Conservation (phyloP, 2,329 filamentous ascomycete species). For the Trichophaea hybrida region DNA sequence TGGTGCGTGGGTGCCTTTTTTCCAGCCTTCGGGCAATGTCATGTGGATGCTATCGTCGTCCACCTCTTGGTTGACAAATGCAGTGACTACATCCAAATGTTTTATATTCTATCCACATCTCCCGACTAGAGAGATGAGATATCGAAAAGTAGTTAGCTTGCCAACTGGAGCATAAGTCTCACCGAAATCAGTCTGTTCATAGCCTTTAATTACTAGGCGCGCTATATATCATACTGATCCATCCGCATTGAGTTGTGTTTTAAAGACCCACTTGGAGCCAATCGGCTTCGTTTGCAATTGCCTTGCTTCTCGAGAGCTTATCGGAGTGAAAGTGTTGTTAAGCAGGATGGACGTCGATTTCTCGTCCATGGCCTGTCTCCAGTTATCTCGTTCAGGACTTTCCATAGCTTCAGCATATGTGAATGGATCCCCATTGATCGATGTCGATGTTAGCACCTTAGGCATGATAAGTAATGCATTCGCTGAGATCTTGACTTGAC, state of each 20-base stretch:
- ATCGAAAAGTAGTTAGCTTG: constrained; percentile 8
- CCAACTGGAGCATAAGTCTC: constrained; percentile 16
- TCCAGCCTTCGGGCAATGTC: background rate
- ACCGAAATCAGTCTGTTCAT: constrained; percentile 1
- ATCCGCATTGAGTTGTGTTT: constrained; percentile 5
- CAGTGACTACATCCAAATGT: constrained; percentile 18
- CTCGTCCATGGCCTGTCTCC: too few species aligned
- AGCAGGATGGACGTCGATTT: too few species aligned
- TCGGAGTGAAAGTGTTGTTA: too few species aligned
- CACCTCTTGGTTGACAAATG: constrained; percentile 28
- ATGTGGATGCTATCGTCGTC: constrained; percentile 27
- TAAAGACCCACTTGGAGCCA: constrained; percentile 9
- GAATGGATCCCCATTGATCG: too few species aligned
- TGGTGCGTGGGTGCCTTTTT: background rate
- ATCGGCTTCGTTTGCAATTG: background rate
- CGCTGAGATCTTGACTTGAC: too few species aligned
- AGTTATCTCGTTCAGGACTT: too few species aligned
- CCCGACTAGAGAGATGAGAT: constrained; percentile 8
- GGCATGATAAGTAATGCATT: too few species aligned
- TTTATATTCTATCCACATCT: constrained; percentile 7
- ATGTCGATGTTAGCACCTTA: too few species aligned
- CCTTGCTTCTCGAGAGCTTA: too few species aligned
- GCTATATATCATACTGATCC: background rate
- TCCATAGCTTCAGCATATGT: too few species aligned
- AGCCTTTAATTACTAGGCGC: constrained; percentile 5